phyloP scores from a whole-genome alignment of 495 filamentous ascomycete species.

The Bombardia bombarda region DNA sequence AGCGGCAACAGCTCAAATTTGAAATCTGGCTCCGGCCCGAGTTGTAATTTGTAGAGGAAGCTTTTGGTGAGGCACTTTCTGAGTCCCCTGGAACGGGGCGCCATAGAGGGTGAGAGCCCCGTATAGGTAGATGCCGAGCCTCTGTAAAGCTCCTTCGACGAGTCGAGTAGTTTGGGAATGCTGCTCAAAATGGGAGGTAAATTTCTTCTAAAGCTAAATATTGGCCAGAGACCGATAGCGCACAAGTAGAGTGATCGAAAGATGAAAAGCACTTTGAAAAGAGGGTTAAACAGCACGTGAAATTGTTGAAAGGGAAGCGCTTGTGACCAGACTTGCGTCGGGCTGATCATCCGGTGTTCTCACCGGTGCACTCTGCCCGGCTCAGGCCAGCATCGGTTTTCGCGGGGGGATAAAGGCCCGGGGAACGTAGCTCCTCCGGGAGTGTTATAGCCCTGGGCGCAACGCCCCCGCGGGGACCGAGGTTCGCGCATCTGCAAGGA shows the following conservation, averaged over 20 bases:
- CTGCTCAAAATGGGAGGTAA: conserved; percentile 66
- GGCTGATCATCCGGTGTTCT: conserved; percentile 48
- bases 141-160: conserved; percentile 55
- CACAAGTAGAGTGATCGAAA: conserved; percentile 68
- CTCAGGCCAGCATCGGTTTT: conserved; percentile 58
- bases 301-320: conserved; percentile 72
- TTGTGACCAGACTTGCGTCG: conserved; percentile 52
- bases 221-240: conserved; percentile 63
- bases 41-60: conserved; percentile 60
- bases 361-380: conserved; percentile 44
- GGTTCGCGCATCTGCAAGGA: conserved; percentile 38
- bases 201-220: conserved; percentile 69
- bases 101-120: conserved; percentile 57
- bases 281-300: conserved; percentile 67
- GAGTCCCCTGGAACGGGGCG: conserved; percentile 57
- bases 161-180: conserved; percentile 65
- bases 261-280: conserved; percentile 69
- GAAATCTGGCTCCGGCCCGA: neutral
- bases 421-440: conserved; percentile 52
- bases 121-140: conserved; percentile 40
- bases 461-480: conserved; percentile 18
- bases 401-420: conserved; percentile 47
- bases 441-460: conserved; percentile 54
- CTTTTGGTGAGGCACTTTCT: conserved; percentile 45
- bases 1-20: neutral